Base-by-base conservation (phyloP, 2,329 filamentous ascomycete genomes). In the Xylaria sp. region DNA sequence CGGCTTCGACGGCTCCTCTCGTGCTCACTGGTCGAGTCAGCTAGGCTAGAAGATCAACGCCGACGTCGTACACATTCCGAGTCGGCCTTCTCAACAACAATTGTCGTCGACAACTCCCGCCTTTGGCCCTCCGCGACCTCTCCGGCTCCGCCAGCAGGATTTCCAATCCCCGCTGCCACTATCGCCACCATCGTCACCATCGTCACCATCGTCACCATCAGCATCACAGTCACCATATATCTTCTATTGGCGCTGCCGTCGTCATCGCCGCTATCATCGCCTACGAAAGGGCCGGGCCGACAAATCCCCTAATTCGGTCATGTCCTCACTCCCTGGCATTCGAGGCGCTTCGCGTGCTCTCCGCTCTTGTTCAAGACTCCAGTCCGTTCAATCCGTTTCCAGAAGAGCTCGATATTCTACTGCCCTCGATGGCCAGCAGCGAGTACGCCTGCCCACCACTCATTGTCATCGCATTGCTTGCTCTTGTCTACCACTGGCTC, bases 381-480 rank as follows among this genome's bases (percentile, higher is more conserved):
- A 68, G 47, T 65, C 69, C 51, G 60, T 68, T 54, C 73, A 67
- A 48, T 65, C 69, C 51, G 60, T 69, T 27, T 74, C 78, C 70
- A 79, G 76, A 71, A 81, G 82, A 74, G 75, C 77, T 42, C 80
- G 84, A 65, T 86, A 86, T 50, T 85, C 86, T 58, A 75, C 82
- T 63, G 78, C 80, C 42, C 78, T 82, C 64, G 88, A 91, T 65
- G 82, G 85, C 71, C 88, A 91, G 78, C 88, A 90, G 75, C 84
- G 85, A 82, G 88, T 90, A 75, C 50, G 82, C 44, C 35, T 32
- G 18, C 40, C 40, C 16, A 29, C 12, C 37, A 42, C 16, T 54
- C 51, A 1, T 5, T 5, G 25, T 18, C 13, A 18, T 58, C 55
- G 23, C 37, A 58, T 27, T 58, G 29, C 27, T 3, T 55, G 9